Evolutionary conservation across 179 eudicot species (phyloP), one percentile per base, ranked within the genome.

Genomic region (Heliamphora ciliata): DNA sequence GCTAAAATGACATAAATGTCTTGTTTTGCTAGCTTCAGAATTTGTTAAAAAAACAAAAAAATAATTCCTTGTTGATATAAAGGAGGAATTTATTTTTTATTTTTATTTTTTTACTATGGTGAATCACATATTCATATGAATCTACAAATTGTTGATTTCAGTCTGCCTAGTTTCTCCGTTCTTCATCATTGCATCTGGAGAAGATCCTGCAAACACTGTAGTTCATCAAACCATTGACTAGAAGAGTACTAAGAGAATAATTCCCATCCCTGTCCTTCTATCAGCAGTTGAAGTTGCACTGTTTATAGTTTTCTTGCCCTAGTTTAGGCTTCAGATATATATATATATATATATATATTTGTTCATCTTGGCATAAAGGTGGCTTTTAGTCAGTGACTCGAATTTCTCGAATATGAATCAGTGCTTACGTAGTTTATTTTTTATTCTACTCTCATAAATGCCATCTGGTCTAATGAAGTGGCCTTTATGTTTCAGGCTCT

Each of bases 401-500:
- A 77, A 60, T 40, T 60, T 63, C 71, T 78, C 48, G 59, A 78
- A 15, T 8, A 4, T 47, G 44, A 47, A 78, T 46, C 4, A 63
- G 4, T 73, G 17, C 76, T 48, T 17, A 71, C 2, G 52, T 71
- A 46, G 52, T 8, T 68, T 46, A 8, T 69, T 13, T 14, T 40
- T 2, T 48, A 13, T 76, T 44, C 9, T 70, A 8, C 31, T 58
- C 48, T 77, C 56, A 66, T 10, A 6, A 65, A 1, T 68, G 18
- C 24, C 0, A 9, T 40, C 46, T 70, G 66, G 17, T 80, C 66
- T 44, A 51, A 74, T 8, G 14, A 63, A 6, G 0, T 9, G 48
- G 70, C 60, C 59, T 68, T 69, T 13, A 40, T 69, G 69, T 84
- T 81, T 78, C 94, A 92, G 95, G 95, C 95, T 54, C 91, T 92